Conservation (phyloP, 768 basidiomycete genomes). For the Russula foetens region DNA sequence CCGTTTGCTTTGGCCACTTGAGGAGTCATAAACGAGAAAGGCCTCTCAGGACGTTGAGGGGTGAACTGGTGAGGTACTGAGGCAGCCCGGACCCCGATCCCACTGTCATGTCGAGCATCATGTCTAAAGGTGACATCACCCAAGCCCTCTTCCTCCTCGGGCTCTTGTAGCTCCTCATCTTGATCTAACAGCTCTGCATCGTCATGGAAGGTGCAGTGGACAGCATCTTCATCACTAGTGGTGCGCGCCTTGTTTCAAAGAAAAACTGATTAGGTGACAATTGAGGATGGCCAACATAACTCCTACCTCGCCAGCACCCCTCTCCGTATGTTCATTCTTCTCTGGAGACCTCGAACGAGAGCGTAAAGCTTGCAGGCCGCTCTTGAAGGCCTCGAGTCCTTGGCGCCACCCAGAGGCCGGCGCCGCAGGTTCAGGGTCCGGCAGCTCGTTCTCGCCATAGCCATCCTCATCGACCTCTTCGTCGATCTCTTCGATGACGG, state of each 20-base stretch:
- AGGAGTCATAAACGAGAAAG: conserved; percentile 49
- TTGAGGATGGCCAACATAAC: background rate
- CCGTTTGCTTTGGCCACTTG: conserved; percentile 29
- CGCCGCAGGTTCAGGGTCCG: conserved; percentile 27
- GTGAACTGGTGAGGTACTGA: conserved; percentile 15
- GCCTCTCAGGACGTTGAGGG: conserved; percentile 26
- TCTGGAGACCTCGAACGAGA: conserved; percentile 23
- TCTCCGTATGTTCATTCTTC: conserved; percentile 16
- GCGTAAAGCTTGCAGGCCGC: conserved; percentile 27
- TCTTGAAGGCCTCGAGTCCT: conserved; percentile 29
- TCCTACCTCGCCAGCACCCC: conserved; percentile 5
- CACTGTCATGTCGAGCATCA: conserved; percentile 9
- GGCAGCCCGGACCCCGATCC: background rate
- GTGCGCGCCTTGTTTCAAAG: background rate
- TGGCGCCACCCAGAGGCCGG: conserved; percentile 27
- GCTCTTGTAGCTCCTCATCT: conserved; percentile 10
- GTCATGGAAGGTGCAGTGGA: conserved; percentile 15
- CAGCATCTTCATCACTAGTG: conserved; percentile 16
- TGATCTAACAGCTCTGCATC: conserved; percentile 23
- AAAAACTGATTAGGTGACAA: background rate
- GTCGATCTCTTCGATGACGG: conserved; percentile 9
- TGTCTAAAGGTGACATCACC: conserved; percentile 4
- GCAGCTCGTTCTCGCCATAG: conserved; percentile 17
- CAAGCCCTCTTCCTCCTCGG: conserved; percentile 19
- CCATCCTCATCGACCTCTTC: conserved; percentile 24